Base-by-base conservation (phyloP, 306 rosid genomes). In the Arachis hypogaea region DNA sequence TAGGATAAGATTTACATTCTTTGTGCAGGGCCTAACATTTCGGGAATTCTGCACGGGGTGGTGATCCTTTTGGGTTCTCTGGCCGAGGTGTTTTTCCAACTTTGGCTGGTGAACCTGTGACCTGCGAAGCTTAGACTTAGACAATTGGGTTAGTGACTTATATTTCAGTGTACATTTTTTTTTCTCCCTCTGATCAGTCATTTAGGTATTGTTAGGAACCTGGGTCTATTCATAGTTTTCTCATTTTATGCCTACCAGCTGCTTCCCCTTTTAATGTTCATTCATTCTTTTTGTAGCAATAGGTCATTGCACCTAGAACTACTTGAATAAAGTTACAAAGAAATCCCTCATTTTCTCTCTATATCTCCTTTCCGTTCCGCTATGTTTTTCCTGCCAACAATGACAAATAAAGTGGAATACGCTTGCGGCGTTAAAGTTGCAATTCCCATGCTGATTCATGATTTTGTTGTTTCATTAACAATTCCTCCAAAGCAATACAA, bases 21-120 rank as follows among this genome's bases (percentile, higher is more conserved):
- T 89, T 85, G 89, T 91, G 96, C 93, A 82, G 92, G 92, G 86
- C 96, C 96, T 85, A 77, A 77, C 81, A 89, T 84, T 94, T 94
- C 76, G 89, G 90, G 97, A 81, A 77, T 28, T 77, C 62, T 81
- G 93, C 89, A 84, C 78, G 44, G 82, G 82, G 85, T 75, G 92
- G 86, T 85, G 88, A 77, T 84, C 88, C 87, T 81, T 86, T 86
- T 75, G 80, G n/a, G 91, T 84, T 88, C 88, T 84, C 76, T 16
- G 82, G 86, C 91, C 82, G 75, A 79, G 93, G 95, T 64, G 75
- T 88, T 91, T 91, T 88, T 88, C 85, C 75, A 68, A 82, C 92
- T 82, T 82, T 70, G 91, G 91, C 73, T 28, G 89, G 84, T 65
- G 89, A 87, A 86, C 88, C 89, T 77, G 51, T 5, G 38, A 83